Evolutionary conservation across 1,284 basidiomycete species (phyloP).

Genomic region (Sporisorium exsertum): DNA sequence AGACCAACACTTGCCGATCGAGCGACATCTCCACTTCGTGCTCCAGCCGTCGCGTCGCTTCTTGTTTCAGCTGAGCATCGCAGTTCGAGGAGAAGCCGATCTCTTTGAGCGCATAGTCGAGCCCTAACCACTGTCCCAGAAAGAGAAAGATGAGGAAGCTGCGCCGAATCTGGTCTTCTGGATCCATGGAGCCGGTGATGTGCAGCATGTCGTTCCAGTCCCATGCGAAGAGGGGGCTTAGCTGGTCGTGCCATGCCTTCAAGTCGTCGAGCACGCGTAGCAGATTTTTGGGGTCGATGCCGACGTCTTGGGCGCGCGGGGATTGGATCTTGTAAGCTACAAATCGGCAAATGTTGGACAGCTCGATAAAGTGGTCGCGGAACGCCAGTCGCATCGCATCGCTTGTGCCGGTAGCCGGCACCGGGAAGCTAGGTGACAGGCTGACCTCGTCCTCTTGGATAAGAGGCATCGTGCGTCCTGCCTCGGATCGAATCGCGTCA

Average conservation of each 20-base stretch:
- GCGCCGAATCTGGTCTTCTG: conserved; percentile 27
- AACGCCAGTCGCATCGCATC: conserved; percentile 11
- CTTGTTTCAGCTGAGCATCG: conserved; percentile 1
- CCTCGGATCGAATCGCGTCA: conserved; percentile 44
- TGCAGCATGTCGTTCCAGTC: conserved; percentile 47
- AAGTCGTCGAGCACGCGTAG: conserved; percentile 25
- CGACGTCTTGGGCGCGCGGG: conserved; percentile 10
- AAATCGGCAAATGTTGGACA: conserved; percentile 27
- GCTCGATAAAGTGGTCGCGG: conserved; percentile 25
- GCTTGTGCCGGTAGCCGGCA: too few species aligned
- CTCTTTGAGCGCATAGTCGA: conserved; percentile 31
- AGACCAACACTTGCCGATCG: conserved; percentile 35
- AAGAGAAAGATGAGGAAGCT: conserved; percentile 39
- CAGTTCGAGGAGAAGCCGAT: conserved; percentile 7
- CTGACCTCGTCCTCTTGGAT: conserved; percentile 28
- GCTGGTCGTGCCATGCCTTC: conserved; percentile 18
- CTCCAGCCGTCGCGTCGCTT: conserved; percentile 9
- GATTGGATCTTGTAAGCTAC: conserved; percentile 19
- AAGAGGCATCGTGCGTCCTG: conserved; percentile 23
- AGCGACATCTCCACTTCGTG: conserved; percentile 23
- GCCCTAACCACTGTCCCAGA: conserved; percentile 28
- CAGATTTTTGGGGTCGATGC: conserved; percentile 25
- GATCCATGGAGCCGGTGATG: conserved; percentile 31
- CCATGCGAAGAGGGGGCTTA: conserved; percentile 22
- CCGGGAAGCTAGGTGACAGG: conserved; percentile 3